Evolutionary conservation across 1,284 basidiomycete genomes (phyloP).

Genomic region (Cutaneotrichosporon sp.): DNA sequence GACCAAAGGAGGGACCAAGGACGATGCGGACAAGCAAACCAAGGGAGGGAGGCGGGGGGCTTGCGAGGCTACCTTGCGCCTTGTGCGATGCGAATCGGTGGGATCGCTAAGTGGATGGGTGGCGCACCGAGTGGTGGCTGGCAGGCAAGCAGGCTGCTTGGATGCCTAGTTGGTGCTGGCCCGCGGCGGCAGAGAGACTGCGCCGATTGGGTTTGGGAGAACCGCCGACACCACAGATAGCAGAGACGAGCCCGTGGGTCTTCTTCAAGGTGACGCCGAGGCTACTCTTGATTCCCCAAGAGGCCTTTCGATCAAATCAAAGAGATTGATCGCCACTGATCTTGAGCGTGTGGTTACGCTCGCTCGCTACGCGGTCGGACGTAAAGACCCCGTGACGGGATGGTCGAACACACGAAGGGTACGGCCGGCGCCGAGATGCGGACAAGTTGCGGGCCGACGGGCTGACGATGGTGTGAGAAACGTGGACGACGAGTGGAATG

Average conservation of each 20-base stretch:
- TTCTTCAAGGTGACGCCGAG: neutral
- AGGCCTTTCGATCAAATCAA: neutral
- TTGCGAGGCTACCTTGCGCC: neutral
- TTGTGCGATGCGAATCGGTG: neutral
- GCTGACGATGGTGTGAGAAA: neutral
- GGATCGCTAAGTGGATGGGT: neutral
- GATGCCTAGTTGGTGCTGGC: neutral
- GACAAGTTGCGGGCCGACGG: neutral
- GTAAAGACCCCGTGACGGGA: neutral
- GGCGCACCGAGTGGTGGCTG: neutral
- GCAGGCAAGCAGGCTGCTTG: too few relatives aligned
- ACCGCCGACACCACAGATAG: neutral
- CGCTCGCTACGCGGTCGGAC: neutral
- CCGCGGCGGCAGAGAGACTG: neutral
- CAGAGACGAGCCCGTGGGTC: neutral
- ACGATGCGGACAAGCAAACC: neutral
- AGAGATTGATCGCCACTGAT: conserved; percentile 1
- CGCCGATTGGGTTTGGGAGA: neutral
- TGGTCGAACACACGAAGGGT: neutral
- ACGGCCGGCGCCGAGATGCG: neutral
- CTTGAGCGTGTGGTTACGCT: neutral
- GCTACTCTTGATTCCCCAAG: neutral
- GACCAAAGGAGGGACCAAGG: too few relatives aligned
- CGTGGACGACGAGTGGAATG: neutral
- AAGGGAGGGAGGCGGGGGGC: too few relatives aligned